A percentile compares a stretch with the other conserved stretches of the same genome.
Evolutionary conservation across 305 asterid species (phyloP).

Genomic region (Solanum hybrid): DNA sequence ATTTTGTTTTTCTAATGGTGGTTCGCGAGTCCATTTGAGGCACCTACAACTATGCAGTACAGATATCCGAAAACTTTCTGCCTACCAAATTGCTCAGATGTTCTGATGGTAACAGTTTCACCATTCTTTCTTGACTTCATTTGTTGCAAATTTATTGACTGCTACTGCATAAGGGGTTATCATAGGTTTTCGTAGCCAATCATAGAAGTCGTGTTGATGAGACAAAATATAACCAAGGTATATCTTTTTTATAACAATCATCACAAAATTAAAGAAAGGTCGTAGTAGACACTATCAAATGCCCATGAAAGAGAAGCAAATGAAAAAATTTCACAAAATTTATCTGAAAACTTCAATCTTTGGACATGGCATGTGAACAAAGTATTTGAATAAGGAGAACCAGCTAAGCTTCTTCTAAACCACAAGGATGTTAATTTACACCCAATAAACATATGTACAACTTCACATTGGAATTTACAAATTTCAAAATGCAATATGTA

Average conservation of each 20-base stretch:
- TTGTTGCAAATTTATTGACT: neutral
- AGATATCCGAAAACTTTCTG: neutral
- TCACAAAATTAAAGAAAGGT: neutral
- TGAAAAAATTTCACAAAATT: neutral
- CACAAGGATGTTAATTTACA: neutral
- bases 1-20: neutral
- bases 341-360: neutral
- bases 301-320: neutral
- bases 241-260: neutral
- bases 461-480: neutral
- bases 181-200: slow-evolving; percentile 76
- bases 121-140: neutral
- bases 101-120: neutral
- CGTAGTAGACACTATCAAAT: neutral
- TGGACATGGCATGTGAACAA: neutral
- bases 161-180: slow-evolving; percentile 62
- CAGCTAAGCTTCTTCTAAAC: neutral
- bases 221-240: neutral
- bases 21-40: neutral
- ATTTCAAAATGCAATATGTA: neutral
- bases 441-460: neutral
- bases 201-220: slow-evolving; percentile 9
- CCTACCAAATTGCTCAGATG: neutral
- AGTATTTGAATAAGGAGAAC: neutral
- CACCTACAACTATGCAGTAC: neutral